Base-by-base conservation (phyloP, 2,329 filamentous ascomycete species). In the Aureobasidium sp. region DNA sequence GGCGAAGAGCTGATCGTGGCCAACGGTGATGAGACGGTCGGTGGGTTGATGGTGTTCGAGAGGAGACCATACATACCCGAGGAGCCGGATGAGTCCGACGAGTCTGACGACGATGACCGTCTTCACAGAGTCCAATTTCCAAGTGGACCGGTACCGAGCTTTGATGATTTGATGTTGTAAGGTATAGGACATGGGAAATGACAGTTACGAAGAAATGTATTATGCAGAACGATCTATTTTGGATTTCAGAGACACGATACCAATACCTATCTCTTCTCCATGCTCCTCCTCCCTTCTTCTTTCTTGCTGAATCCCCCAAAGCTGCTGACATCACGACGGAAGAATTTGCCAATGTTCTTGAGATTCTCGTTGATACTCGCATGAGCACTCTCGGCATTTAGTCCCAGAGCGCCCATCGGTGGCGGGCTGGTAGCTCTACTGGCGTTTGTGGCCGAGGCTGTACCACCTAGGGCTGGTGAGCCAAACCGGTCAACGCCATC, bases 271-370 rank as follows among this genome's bases (percentile, higher is more conserved):
- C 61, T 41, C 42, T 58, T 55, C 41, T 64, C 63, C 63, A 63
- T 41, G 42, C 63, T 64, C 49, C 45, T 41, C 34, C 63, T 63
- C 15, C 64, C 62, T 45, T 62, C 61, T 14, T 66, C 64, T 39
- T 39, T 55, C 31, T 62, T 65, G 51, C 88, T 89, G 73, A 92
- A 92, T 66, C 88, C 84, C 2, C 89, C 87, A 66, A 93, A 82
- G 41, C 60, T 36, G 34, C 89, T 89, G 66, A 93, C 87, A 77
- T 97, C 93, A 66, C 93, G 81, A 65, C 88, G 86, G 79, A 97
- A 97, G 77, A 97, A 97, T 76, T 96, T 97, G 27, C 93, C 93
- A 76, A 99, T 90, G 73, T 91, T 96, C 78, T 91, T 92, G 75
- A 97, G 73, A 75, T 97, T 97, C 75, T 96, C 92, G 72, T 97